These are phyloP conservation scores for Puccinia novopanici DNA, from an alignment of 1,284 basidiomycete genomes.

Conservation along the genomic window DNA sequence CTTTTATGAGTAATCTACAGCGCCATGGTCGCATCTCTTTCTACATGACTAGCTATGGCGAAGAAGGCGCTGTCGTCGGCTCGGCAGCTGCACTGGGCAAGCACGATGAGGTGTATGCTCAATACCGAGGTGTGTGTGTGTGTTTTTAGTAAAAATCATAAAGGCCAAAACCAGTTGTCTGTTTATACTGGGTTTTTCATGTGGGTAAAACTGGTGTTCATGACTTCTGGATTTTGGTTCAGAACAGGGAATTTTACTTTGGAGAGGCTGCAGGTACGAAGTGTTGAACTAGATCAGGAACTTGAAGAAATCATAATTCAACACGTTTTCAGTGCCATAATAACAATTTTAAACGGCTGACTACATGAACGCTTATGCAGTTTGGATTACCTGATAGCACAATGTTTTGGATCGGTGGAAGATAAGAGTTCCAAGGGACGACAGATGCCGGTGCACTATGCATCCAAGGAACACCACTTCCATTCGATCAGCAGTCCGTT, in stretches of 20 bases:
- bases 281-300: slow-evolving; percentile 16
- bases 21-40: slow-evolving; percentile 91
- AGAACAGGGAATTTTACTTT: slow-evolving; percentile 85
- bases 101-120: slow-evolving; percentile 71
- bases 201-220: slow-evolving; percentile 55
- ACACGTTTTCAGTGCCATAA: too few species aligned
- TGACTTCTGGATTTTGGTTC: slow-evolving; percentile 61
- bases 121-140: slow-evolving; percentile 60
- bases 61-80: slow-evolving; percentile 88
- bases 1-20: slow-evolving; percentile 84
- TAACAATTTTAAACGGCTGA: neutral
- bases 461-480: slow-evolving; percentile 79
- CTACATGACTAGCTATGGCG: slow-evolving; percentile 76
- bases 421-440: slow-evolving; percentile 81
- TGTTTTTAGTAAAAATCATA: neutral
- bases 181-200: slow-evolving; percentile 64
- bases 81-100: slow-evolving; percentile 78
- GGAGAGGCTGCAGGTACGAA: slow-evolving; percentile 70
- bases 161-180: neutral
- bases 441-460: slow-evolving; percentile 80
- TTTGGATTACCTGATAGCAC: slow-evolving; percentile 68
- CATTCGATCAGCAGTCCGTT: slow-evolving; percentile 90
- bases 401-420: slow-evolving; percentile 81
- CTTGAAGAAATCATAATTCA: neutral
- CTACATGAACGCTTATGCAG: slow-evolving; percentile 32